phyloP scores from a whole-genome alignment of 192 early-diverging fungal genomes.

The Backusella australiensis region DNA sequence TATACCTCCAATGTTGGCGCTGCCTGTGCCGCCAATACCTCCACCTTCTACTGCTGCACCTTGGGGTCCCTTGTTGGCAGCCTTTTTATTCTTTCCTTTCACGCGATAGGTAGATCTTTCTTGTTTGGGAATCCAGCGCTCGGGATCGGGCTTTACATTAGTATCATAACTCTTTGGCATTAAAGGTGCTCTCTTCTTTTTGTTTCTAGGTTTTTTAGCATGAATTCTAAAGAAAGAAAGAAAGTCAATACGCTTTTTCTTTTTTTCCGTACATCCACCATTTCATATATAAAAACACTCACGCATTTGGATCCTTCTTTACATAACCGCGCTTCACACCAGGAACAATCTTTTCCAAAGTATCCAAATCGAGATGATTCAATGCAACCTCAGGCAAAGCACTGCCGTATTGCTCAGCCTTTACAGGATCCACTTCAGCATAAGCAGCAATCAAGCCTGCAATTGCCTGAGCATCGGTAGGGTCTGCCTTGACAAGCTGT shows the following conservation, averaged over 20 bases:
- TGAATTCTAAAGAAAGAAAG: conserved; percentile 7
- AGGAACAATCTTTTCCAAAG: conserved; percentile 53
- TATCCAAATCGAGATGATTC: conserved; percentile 48
- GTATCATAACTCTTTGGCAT: conserved; percentile 60
- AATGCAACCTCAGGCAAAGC: conserved; percentile 47
- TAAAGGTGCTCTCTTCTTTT: conserved; percentile 56
- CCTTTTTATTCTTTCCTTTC: conserved; percentile 60
- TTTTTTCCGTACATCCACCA: neutral
- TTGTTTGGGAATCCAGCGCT: conserved; percentile 70
- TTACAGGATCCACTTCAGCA: conserved; percentile 53
- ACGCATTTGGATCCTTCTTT: conserved; percentile 42
- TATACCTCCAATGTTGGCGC: conserved; percentile 61
- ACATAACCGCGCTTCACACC: conserved; percentile 55
- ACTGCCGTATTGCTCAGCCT: conserved; percentile 64
- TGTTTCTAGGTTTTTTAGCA: conserved; percentile 41
- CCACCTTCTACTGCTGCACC: conserved; percentile 62
- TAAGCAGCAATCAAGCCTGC: conserved; percentile 68
- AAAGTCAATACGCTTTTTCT: neutral
- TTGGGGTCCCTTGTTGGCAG: conserved; percentile 59
- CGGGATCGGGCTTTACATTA: conserved; percentile 54
- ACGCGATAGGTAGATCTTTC: conserved; percentile 55
- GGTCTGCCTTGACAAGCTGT: conserved; percentile 63
- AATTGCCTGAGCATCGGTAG: conserved; percentile 58
- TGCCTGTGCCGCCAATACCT: conserved; percentile 70
- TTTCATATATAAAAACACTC: neutral